phyloP scores from a whole-genome alignment of 495 filamentous ascomycete genomes.

The Xylaria sp. region DNA sequence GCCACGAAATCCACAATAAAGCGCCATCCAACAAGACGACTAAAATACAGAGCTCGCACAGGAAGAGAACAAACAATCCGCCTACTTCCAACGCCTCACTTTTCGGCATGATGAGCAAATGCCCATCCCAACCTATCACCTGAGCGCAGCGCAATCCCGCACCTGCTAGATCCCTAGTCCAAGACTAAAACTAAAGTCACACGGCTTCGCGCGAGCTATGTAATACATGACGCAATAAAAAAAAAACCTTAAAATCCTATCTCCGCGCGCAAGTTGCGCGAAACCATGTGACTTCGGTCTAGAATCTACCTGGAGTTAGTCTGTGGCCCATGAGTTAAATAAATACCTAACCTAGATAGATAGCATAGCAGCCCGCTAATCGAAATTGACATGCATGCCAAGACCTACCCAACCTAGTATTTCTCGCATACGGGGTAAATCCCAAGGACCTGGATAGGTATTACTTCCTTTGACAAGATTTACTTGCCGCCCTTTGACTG shows the following conservation, averaged over 20 bases:
- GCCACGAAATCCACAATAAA: background rate
- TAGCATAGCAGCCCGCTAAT: background rate
- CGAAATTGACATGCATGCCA: no score
- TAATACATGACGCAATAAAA: background rate
- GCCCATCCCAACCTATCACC: no score
- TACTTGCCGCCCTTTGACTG: background rate
- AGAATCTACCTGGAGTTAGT: no score
- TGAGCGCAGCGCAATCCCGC: no score
- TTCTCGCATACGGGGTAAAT: no score
- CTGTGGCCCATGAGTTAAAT: no score
- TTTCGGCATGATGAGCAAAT: background rate
- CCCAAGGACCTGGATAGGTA: no score
- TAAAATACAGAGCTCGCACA: background rate
- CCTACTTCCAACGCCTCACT: background rate
- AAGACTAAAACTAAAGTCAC: no score
- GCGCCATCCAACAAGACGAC: background rate
- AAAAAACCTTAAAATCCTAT: background rate
- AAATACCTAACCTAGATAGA: no score
- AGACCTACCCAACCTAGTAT: no score
- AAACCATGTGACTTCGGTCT: constrained; percentile 21
- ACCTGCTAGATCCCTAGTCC: no score
- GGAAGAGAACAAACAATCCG: background rate
- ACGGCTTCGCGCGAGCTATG: background rate
- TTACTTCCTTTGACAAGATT: no score
- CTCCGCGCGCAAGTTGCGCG: background rate